A percentile compares a stretch with the other conserved stretches of the same genome.
Conservation (phyloP, 345 rosid genomes). For the Diplotaxis tenuifolia region DNA sequence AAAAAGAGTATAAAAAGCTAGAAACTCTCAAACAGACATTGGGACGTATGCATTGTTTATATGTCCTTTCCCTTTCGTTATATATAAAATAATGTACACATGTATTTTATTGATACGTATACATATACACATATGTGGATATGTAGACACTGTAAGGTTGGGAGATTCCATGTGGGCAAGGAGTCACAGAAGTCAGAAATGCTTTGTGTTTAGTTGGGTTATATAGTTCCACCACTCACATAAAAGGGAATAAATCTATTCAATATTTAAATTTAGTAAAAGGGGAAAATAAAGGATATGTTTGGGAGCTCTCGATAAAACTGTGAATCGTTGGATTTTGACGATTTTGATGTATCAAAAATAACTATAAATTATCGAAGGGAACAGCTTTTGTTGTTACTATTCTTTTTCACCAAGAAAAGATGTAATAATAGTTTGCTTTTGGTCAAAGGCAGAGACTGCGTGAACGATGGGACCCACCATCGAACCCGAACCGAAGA, state of each 20-base stretch:
- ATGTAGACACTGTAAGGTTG: background rate
- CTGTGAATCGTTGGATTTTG: constrained; percentile 23
- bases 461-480: constrained; percentile 27
- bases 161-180: constrained; percentile 21
- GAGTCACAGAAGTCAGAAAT: constrained; percentile 10
- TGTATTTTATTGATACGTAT: background rate
- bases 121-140: background rate
- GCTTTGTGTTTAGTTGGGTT: constrained; percentile 10
- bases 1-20: constrained; percentile 26
- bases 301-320: constrained; percentile 20
- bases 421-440: constrained; percentile 36
- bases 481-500: constrained; percentile 19
- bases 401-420: background rate
- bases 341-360: constrained; percentile 22
- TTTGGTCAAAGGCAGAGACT: constrained; percentile 43
- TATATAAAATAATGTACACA: background rate
- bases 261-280: background rate
- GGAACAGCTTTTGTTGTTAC: constrained; percentile 27
- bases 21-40: constrained; percentile 20
- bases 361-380: constrained; percentile 23
- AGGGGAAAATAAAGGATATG: constrained; percentile 13
- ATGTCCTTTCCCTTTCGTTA: constrained; percentile 23
- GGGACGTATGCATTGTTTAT: constrained; percentile 34
- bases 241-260: background rate
- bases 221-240: constrained; percentile 19